These are phyloP conservation scores for Thelonectria discophora DNA, from an alignment of 2,329 filamentous ascomycete species.

Conservation along the genomic window DNA sequence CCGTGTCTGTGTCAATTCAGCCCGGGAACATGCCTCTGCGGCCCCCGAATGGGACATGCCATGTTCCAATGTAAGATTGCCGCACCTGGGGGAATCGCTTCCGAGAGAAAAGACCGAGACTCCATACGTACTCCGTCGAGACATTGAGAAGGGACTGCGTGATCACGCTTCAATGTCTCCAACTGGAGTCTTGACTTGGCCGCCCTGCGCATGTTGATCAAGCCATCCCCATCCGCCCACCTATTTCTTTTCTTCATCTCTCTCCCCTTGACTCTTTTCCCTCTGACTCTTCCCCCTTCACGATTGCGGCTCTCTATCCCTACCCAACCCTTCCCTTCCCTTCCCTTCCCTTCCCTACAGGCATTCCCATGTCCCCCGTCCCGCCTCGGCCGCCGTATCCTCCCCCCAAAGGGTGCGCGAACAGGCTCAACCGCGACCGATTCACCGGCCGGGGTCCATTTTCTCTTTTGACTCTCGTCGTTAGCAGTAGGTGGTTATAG, in stretches of 20 bases:
- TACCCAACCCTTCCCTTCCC: too few species aligned
- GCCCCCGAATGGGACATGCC: conserved; percentile 34
- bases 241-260: conserved; percentile 2
- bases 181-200: conserved; percentile 13
- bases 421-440: conserved; percentile 21
- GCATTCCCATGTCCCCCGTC: conserved; percentile 34
- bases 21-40: conserved; percentile 31
- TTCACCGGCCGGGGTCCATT: background rate
- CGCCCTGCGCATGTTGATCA: conserved; percentile 13
- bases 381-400: conserved; percentile 26
- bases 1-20: conserved; percentile 16
- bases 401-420: conserved; percentile 26
- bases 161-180: too few species aligned
- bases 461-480: background rate
- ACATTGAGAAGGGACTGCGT: too few species aligned
- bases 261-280: conserved; percentile 15
- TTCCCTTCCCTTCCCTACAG: conserved; percentile 11
- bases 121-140: too few species aligned
- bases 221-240: too few species aligned
- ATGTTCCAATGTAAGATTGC: conserved; percentile 20
- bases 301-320: conserved; percentile 20
- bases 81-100: conserved; percentile 17
- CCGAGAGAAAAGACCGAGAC: too few species aligned
- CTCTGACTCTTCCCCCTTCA: conserved; percentile 14
- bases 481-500: background rate